A percentile compares a stretch with the other conserved stretches of the same genome.
These are phyloP conservation scores for Acorus gramineus DNA, from an alignment of 106 monocot species.

Conservation along the genomic window DNA sequence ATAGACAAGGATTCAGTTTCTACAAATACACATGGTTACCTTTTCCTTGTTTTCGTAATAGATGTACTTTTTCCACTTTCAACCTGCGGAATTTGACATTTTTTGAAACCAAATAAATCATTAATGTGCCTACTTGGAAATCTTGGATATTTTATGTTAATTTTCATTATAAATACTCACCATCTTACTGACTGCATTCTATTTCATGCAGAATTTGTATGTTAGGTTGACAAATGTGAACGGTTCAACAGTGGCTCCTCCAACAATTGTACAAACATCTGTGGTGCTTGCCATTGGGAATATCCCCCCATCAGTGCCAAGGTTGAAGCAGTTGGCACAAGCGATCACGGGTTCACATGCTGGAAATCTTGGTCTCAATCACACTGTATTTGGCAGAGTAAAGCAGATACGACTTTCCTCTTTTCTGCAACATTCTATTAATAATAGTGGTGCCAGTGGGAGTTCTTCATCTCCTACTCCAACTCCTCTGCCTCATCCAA, in stretches of 20 bases:
- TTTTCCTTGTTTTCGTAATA: too few species aligned
- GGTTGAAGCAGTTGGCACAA: constrained; percentile 79
- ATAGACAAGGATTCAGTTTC: too few species aligned
- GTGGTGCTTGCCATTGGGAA: constrained; percentile 71
- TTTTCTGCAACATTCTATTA: constrained; percentile 74
- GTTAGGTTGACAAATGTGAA: constrained; percentile 64
- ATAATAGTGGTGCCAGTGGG: constrained; percentile 14
- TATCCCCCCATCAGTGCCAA: constrained; percentile 49
- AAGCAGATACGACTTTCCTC: constrained; percentile 87
- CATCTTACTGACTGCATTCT: not conserved
- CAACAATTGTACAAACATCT: constrained; percentile 69
- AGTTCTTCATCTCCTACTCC: constrained; percentile 42
- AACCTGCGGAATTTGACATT: too few species aligned
- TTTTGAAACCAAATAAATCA: too few species aligned
- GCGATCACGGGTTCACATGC: constrained; percentile 50
- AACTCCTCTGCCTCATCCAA: constrained; percentile 35
- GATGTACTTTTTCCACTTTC: too few species aligned
- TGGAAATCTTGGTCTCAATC: constrained; percentile 87
- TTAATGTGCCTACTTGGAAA: too few species aligned
- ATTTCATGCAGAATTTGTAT: constrained; percentile 69
- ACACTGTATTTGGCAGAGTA: constrained; percentile 89
- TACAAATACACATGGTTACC: too few species aligned
- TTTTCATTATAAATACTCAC: not conserved
- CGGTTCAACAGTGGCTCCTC: constrained; percentile 69
- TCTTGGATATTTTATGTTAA: not conserved